Base-by-base conservation (phyloP, 1,139 yeast genomes). In the Arxiozyma heterogenica region DNA sequence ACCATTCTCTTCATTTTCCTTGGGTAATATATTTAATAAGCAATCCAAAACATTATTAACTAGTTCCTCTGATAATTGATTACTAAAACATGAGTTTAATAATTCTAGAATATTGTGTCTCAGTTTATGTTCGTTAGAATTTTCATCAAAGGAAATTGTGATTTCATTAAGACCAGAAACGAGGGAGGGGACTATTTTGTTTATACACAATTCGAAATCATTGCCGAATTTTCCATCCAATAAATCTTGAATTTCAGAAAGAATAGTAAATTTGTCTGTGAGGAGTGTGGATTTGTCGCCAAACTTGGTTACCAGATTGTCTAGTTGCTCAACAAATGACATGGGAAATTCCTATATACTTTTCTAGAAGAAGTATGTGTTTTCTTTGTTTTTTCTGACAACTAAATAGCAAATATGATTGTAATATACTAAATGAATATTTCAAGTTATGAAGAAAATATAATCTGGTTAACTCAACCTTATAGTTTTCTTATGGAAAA, bases 1-100 rank as follows among this genome's bases (percentile, higher is more conserved):
- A 50, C 98, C 98, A 67, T 93, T 93, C 60, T 91, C 98, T 70
- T 94, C 99, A 67, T 94, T 93, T 66, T 94, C 99, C 20, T 73
- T 75, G 23, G 79, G 80, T 56, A 93, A 73, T 20, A 86, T 73
- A 41, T 73, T 71, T 64, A 84, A 81, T 55, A 91, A 72, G n/a
- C 77, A 72, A 47, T 81, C 83, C 63, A 87, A 73, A 30, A 90
- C 78, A 41, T 77, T 75, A 47, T 75, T 74, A 0, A 91, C 82
- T 66, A 83, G 84, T 1, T 87, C 86, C 65, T 85, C 86, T 64
- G 90, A 82, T 1, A 85, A 79, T 47, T 90, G 97, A 66, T 86
- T 90, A 76, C 88, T 81, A 55, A 87, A 88, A 44, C 91, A 77
- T 51, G 97, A 77, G 63, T 88, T 91, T 34, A 94, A 72, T 25